Base-by-base conservation (phyloP, 768 basidiomycete species). In the Boletus speciosus region DNA sequence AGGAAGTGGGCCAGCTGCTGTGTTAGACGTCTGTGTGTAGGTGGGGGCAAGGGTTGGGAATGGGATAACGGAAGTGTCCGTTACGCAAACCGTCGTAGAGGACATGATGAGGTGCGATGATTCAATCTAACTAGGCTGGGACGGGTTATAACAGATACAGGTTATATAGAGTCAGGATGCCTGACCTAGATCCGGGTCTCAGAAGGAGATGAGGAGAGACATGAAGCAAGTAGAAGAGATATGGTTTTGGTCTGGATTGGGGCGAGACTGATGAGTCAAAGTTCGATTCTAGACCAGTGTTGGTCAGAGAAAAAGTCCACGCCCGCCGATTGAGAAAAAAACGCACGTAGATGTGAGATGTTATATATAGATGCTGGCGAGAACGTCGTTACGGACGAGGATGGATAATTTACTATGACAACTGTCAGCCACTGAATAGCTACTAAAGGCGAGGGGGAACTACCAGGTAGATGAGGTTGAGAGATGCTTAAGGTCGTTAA, bases 1-100 rank as follows among this genome's bases (percentile, higher is more conserved):
- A 15, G 86, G 85, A n/a, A 87, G 78, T 51, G 85, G 79, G 8
- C 73, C 73, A 3, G 81, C 78, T 32, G 86, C 83, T 31, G 75
- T 69, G 67, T 84, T 88, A 39, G 81, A 71, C 54, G 72, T 66
- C 44, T 71, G 72, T 44, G 64, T 62, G 51, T 66, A 64, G 55
- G 52, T 47, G 40, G 58, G 61, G 46, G 29, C 64, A 49, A 66
- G 52, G 23, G 38, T 61, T 39, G 61, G 71, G 57, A 58, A 69
- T 56, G 61, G 64, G 54, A 65, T 62, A 47, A 57, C 62, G 61
- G 63, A 61, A 21, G 54, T 62, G 54, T 65, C 61, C 49, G 63
- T 61, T 40, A 58, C 45, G 63, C 66, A 56, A 46, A 58, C 31
- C 56, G 66, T 57, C 39, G 69, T 62, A 14, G 59, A 57, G 52